Percentiles rank a stretch among this genome's conserved stretches.
Evolutionary conservation across 257 asterid genomes (phyloP).

Genomic region (Solanum neorickii): DNA sequence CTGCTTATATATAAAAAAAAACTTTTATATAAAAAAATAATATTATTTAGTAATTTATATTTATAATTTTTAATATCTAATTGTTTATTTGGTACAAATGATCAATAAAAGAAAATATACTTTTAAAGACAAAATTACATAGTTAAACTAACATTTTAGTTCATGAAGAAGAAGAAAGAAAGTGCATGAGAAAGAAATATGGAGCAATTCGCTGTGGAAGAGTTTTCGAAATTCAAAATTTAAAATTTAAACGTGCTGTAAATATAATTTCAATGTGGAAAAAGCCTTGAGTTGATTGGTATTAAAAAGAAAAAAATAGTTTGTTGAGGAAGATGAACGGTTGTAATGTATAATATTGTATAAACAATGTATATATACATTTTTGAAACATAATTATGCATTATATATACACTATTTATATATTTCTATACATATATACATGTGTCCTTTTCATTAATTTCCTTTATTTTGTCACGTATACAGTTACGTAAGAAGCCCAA

Average conservation of each 20-base stretch:
- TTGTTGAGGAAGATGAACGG: background rate
- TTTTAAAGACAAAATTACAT: background rate
- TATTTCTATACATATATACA: background rate
- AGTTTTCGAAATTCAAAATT: no score
- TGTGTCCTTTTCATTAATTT: no score
- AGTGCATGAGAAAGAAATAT: background rate
- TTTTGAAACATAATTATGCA: background rate
- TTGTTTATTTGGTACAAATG: background rate
- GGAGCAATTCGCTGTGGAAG: background rate
- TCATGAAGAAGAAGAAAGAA: background rate
- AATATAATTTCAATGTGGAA: no score
- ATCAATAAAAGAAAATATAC: background rate
- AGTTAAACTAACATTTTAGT: no score
- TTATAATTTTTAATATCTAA: background rate
- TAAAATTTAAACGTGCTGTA: background rate
- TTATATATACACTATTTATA: background rate
- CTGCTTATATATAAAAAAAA: no score
- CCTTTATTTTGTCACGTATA: background rate
- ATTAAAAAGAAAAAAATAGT: no score
- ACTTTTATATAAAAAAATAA: no score
- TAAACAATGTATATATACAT: no score
- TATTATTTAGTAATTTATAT: background rate
- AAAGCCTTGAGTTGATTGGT: background rate
- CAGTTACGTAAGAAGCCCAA: background rate
- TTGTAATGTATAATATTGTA: background rate